Evolutionary conservation across 2,329 filamentous ascomycete species (phyloP), one percentile per base, ranked within the genome.

Genomic region (Fusarium graminum): DNA sequence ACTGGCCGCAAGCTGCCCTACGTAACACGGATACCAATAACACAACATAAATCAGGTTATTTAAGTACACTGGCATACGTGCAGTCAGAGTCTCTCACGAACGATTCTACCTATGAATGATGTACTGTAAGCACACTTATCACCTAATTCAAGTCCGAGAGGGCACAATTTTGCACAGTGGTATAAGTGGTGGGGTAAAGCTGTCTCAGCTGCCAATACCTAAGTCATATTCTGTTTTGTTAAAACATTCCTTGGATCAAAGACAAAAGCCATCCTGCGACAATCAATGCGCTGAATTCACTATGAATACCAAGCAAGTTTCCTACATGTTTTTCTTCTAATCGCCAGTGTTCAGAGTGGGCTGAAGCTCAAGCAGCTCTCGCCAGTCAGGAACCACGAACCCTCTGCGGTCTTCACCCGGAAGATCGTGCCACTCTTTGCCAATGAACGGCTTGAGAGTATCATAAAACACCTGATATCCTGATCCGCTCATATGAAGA

Each of bases 401-500:
- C 6, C 77, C 81, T 6, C 74, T 73, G 49, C 74, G 77, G 34
- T 79, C 78, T 50, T 76, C 78, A 12, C 72, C 76, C 7, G 63
- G 69, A 36, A 76, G 75, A 40, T 65, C 77, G 11, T 75, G 72
- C 76, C 79, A 83, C 43, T 82, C 79, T 30, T 79, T 74, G 4
- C 80, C 80, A 52, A 88, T 80, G 55, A 85, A 81, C n/a, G 80
- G 78, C 65, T 75, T 68, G 28, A 88, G 74, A 36, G 80, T 69
- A 11, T 82, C 78, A 67, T 80, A 87, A 49, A 89, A 81, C 46
- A 87, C 76, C 45, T 71, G 79, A 69, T 89, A 89, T 3, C 81
- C 82, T 55, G 82, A 78, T 30, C 82, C 82, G 58, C 80, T 83
- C 76, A 88, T 79, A 73, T 89, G 86, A 59, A 89, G 76, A 1